Base-by-base conservation (phyloP, 202 grass and related monocot species). In the Zizania palustris region DNA sequence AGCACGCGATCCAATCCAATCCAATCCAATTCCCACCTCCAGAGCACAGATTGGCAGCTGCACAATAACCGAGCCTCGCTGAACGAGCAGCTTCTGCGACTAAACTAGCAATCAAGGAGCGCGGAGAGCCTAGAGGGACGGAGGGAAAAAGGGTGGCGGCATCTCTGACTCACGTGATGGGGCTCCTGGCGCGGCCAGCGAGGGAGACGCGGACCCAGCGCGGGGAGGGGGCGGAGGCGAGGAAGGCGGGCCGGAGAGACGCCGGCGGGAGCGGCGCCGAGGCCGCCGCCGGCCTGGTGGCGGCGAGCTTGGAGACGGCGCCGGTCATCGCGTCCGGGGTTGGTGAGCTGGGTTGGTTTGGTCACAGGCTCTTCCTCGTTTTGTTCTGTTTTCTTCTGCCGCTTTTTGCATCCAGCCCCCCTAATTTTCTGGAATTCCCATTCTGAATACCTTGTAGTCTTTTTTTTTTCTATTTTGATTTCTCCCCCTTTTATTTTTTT, bases 301-400 rank as follows among this genome's bases (percentile, higher is more conserved):
- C 83, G 22, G 89, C 85, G 19, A 99, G 85, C 85, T 90, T 95
- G 34, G 92, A 88, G 71, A 99, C 73, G 3, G 89, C 66, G 65
- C 81, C 65, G 46, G 81, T 83, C 96, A 96, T 96, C 16, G 22
- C 40, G 51, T 11, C 69, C 60, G 13, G 70, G 45, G 66, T 59
- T 77, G 79, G 73, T 75, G 84, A 28, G 28, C 28, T 12, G 19
- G 7, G 35, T 19, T 50, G 28, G 28, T 28, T 28, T 28, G 28
- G 28, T 28, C 28, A 28, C 28, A 2, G 28, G 28, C 28, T 19
- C 39, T 45, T 41, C 50, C 50, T 76, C 69, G 28, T 28, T 28
- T 28, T 28, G 28, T 28, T 28, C 28, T 28, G 33, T 46, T 5
- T 48, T 9, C n/a, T 20, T 37, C 44, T 43, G 36, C 35, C 5